A percentile compares a stretch with the other conserved stretches of the same genome.
phyloP scores from a whole-genome alignment of 805 yeast genomes.

The Huiozyma naganishii region DNA sequence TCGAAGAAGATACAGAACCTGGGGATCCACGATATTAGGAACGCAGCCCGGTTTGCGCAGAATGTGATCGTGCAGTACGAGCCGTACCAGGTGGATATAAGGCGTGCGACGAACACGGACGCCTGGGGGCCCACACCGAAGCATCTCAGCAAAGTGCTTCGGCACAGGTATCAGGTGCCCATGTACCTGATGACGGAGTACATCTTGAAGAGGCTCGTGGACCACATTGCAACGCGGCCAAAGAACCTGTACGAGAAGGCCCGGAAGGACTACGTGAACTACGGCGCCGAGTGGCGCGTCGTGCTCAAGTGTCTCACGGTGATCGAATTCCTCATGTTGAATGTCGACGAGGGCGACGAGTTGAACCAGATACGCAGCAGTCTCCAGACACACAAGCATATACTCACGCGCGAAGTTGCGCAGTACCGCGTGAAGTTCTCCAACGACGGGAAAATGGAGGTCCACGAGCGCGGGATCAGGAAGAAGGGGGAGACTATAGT shows the following conservation, averaged over 20 bases:
- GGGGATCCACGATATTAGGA: slow-evolving; percentile 31
- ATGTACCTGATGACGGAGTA: slow-evolving; percentile 27
- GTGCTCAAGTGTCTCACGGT: slow-evolving; percentile 30
- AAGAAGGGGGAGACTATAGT: slow-evolving; percentile 26
- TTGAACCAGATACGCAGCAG: slow-evolving; percentile 24
- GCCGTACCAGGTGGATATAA: slow-evolving; percentile 29
- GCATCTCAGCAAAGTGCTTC: slow-evolving; percentile 30
- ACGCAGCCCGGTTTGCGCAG: slow-evolving; percentile 32
- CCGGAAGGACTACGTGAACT: slow-evolving; percentile 31
- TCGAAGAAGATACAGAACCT: slow-evolving; percentile 27
- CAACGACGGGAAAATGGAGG: slow-evolving; percentile 30
- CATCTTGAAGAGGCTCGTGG: slow-evolving; percentile 27
- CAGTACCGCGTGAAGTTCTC: slow-evolving; percentile 24
- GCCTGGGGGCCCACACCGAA: slow-evolving; percentile 43
- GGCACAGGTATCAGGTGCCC: slow-evolving; percentile 23
- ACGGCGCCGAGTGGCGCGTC: slow-evolving; percentile 33
- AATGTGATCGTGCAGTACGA: slow-evolving; percentile 30
- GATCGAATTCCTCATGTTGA: slow-evolving; percentile 26
- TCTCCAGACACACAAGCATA: slow-evolving; percentile 25
- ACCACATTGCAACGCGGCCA: slow-evolving; percentile 28
- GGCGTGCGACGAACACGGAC: slow-evolving; percentile 41
- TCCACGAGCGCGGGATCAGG: slow-evolving; percentile 29
- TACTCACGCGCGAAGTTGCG: slow-evolving; percentile 22
- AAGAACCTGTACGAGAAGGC: slow-evolving; percentile 30
- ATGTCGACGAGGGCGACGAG: slow-evolving; percentile 26